A percentile compares a stretch with the other conserved stretches of the same genome.
Evolutionary conservation across 139 green algal species (phyloP).

Genomic region (Astrephomene gubernaculifera): DNA sequence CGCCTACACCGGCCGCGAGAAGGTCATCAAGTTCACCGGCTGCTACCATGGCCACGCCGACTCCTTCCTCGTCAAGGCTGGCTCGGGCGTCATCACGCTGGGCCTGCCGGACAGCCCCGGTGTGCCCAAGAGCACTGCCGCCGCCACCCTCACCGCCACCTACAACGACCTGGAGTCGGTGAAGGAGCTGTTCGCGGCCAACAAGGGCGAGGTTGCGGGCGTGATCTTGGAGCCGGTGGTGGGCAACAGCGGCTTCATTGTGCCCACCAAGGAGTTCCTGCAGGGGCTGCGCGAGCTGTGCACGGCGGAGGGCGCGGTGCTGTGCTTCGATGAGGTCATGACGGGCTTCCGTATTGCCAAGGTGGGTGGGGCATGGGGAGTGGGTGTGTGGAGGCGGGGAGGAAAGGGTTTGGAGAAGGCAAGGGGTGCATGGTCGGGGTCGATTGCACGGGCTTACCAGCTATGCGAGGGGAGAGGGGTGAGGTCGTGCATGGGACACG

Average conservation of each 20-base stretch:
- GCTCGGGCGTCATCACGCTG: conserved; percentile 91
- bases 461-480: too few relatives aligned
- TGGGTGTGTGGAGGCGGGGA: background rate
- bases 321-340: conserved; percentile 99
- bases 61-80: conserved; percentile 96
- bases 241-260: conserved; percentile 98
- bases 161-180: conserved; percentile 86
- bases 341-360: conserved; percentile 94
- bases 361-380: conserved; percentile 62
- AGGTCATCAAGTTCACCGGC: conserved; percentile 94
- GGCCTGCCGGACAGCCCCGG: conserved; percentile 97
- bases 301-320: conserved; percentile 89
- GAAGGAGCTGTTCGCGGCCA: conserved; percentile 87
- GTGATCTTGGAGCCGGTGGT: conserved; percentile 98
- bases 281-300: conserved; percentile 90
- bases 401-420: too few relatives aligned
- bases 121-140: conserved; percentile 64
- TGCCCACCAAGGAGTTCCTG: conserved; percentile 93
- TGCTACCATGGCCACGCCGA: conserved; percentile 99
- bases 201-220: conserved; percentile 97
- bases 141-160: conserved; percentile 72
- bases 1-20: conserved; percentile 96
- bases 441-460: too few relatives aligned
- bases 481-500: too few relatives aligned
- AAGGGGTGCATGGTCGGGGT: too few relatives aligned